Evolutionary conservation across 371 early-diverging fungal species (phyloP), one percentile per base, ranked within the genome.

Genomic region (Lichtheimia corymbifera): DNA sequence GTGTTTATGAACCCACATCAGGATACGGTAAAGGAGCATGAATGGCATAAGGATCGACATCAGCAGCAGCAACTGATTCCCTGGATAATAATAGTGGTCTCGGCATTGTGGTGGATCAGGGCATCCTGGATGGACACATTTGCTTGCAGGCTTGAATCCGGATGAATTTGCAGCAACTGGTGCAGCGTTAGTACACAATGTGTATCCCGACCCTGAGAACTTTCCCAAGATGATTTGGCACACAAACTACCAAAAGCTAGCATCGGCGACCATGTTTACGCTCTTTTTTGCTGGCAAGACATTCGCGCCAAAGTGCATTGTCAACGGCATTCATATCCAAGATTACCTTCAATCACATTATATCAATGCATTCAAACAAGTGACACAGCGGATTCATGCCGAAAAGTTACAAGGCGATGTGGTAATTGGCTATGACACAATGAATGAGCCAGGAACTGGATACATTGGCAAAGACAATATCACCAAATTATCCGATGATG

Each of bases 191-290:
- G 83, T 88, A n/a, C 93, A 93, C 44, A 86, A 86, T 61, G 55
- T 65, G 0, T 82, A 89, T 53, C 75, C 79, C 17, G 78, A 83
- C n/a, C 84, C 87, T 2, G 78, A 77, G 15, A 71, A 78, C 22
- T 88, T 76, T 54, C 88, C 90, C 18, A 87, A 85, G 58, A 94
- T 94, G 94, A 88, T 91, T 30, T 94, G 95, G 95, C 83, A 91
- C 14, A 92, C 95, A 27, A 94, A 94, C 62, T 92, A 94, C 69
- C 75, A 78, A 59, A 92, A 91, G 53, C 71, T 93, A 14, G 93
- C 94, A n/a, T 82, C 88, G 0, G 83, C 90, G 1, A 92, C 94
- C 50, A 87, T 93, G 87, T 92, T 92, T 58, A 90, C 94, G 0
- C 73, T 92, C 14, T 92, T 92, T 66, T 93, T 90, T 72, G 92